phyloP scores from a whole-genome alignment of 148 eudicot species.

The Camellia japonica region DNA sequence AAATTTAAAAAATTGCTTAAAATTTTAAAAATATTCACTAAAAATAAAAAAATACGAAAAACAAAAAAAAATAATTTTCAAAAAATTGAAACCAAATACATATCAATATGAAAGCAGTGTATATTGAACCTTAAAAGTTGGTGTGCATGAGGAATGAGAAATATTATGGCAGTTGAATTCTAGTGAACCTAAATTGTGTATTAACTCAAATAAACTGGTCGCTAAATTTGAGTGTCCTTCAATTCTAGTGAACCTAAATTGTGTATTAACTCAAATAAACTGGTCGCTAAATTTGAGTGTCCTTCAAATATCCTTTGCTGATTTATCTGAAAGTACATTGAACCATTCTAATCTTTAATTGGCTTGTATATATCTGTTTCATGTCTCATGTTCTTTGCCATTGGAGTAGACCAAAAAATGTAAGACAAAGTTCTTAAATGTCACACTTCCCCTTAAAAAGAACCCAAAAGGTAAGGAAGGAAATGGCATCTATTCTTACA shows the following conservation, averaged over 20 bases:
- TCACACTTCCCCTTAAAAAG: not conserved
- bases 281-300: not conserved
- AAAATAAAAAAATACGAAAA: too few species aligned
- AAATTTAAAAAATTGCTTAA: too few species aligned
- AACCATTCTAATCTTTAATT: not conserved
- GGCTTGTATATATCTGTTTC: not conserved
- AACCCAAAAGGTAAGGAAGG: not conserved
- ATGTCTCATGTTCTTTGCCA: not conserved
- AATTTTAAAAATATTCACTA: too few species aligned
- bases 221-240: constrained; percentile 4
- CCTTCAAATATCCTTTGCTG: not conserved
- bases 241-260: not conserved
- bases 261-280: not conserved
- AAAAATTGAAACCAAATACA: not conserved
- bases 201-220: not conserved
- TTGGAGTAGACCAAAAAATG: constrained; percentile 1
- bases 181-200: not conserved
- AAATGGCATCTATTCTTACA: not conserved
- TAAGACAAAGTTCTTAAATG: not conserved
- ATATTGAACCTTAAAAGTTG: not conserved
- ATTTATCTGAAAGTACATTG: too few species aligned
- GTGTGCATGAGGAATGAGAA: not conserved
- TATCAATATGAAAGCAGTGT: not conserved
- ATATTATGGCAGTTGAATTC: not conserved
- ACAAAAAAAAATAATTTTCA: too few species aligned